Conservation (phyloP, 352 stramenopile genomes). For the Nothophytophthora sp. region DNA sequence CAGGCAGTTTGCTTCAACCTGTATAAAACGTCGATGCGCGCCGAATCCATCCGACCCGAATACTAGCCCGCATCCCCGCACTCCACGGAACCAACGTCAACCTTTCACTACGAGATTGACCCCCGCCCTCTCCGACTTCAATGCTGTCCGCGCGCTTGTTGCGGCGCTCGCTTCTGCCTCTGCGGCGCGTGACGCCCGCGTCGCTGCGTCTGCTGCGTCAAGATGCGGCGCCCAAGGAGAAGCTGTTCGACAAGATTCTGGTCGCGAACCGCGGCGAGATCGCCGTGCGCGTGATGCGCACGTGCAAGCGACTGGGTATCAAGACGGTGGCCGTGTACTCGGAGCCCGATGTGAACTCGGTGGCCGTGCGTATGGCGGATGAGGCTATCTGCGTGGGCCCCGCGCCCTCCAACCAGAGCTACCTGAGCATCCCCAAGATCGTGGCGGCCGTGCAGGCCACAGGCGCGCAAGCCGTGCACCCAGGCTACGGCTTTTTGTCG, state of each 20-base stretch:
- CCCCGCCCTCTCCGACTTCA: too few species aligned
- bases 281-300: constrained; percentile 84
- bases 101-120: too few species aligned
- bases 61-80: too few species aligned
- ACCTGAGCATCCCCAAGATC: constrained; percentile 80
- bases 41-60: too few species aligned
- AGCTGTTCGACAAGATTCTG: constrained; percentile 91
- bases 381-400: constrained; percentile 76
- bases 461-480: constrained; percentile 84
- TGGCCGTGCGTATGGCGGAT: constrained; percentile 75
- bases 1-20: too few species aligned
- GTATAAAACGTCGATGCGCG: too few species aligned
- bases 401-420: constrained; percentile 70
- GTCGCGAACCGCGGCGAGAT: constrained; percentile 93
- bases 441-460: constrained; percentile 63
- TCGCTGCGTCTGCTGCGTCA: constrained; percentile 9
- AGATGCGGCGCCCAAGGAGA: constrained; percentile 27
- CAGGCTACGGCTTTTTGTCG: constrained; percentile 91
- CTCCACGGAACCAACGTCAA: too few species aligned
- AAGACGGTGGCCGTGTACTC: constrained; percentile 92
- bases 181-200: not conserved
- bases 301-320: constrained; percentile 86
- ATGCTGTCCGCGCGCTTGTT: constrained; percentile 31
- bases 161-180: constrained; percentile 5
- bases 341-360: constrained; percentile 80